Evolutionary conservation across 805 yeast species (phyloP).

Genomic region (Scheffersomyces amazonensis): DNA sequence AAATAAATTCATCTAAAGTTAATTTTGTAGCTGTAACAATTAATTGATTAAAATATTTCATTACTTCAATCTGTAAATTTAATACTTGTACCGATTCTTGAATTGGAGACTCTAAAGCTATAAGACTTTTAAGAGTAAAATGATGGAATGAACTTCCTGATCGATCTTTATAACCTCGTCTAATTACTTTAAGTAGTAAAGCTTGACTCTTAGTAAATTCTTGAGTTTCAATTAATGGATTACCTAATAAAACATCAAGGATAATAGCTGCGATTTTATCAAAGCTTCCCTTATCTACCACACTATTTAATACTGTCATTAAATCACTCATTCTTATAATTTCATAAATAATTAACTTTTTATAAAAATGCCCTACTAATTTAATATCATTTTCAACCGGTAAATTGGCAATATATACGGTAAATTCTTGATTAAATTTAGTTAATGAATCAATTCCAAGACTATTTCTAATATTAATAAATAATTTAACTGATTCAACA

Average conservation of each 20-base stretch:
- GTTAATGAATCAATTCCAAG: neutral
- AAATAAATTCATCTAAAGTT: slow-evolving; percentile 18
- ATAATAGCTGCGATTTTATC: neutral
- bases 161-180: neutral
- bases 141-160: neutral
- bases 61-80: slow-evolving; percentile 6
- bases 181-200: neutral
- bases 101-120: neutral
- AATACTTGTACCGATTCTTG: slow-evolving; percentile 1
- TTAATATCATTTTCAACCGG: slow-evolving; percentile 4
- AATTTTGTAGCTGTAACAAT: slow-evolving; percentile 16
- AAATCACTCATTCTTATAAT: slow-evolving; percentile 5
- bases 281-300: neutral
- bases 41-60: slow-evolving; percentile 9
- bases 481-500: slow-evolving; percentile 3
- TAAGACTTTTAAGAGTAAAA: neutral
- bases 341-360: slow-evolving; percentile 7
- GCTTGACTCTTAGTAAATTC: neutral
- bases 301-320: neutral
- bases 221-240: neutral
- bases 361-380: slow-evolving; percentile 1
- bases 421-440: neutral
- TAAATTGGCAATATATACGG: slow-evolving; percentile 4
- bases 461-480: slow-evolving; percentile 2
- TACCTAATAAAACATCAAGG: slow-evolving; percentile 1